Evolutionary conservation across 2,329 filamentous ascomycete species (phyloP).

Genomic region (Pseudopithomyces maydicus): DNA sequence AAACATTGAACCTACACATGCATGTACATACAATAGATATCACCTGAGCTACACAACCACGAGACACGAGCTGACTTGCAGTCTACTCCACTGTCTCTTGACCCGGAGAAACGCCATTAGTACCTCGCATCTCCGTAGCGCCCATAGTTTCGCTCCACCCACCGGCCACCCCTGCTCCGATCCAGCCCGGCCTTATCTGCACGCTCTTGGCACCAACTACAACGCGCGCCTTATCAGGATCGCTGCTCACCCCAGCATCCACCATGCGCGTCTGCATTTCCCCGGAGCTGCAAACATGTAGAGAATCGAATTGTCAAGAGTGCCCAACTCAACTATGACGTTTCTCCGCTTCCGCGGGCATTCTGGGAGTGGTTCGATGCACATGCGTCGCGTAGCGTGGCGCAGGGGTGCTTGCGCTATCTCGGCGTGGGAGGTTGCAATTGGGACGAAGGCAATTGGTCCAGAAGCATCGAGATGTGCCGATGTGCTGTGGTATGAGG

Average conservation of each 20-base stretch:
- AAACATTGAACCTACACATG: too few species aligned
- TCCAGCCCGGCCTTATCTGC: conserved; percentile 18
- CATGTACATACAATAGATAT: too few species aligned
- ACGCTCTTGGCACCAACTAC: conserved; percentile 21
- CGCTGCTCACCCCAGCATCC: conserved; percentile 11
- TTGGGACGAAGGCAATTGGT: not conserved
- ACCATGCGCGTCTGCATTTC: conserved; percentile 19
- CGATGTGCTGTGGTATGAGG: not conserved
- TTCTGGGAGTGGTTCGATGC: not conserved
- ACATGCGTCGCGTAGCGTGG: not conserved
- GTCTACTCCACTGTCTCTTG: not conserved
- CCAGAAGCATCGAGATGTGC: not conserved
- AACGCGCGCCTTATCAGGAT: conserved; percentile 26
- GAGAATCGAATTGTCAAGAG: conserved; percentile 1
- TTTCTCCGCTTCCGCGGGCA: conserved; percentile 9
- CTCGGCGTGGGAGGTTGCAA: not conserved
- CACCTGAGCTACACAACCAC: too few species aligned
- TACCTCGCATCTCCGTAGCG: not conserved
- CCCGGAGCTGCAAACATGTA: conserved; percentile 25
- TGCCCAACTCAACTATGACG: not conserved
- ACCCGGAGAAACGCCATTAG: conserved; percentile 13
- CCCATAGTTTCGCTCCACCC: not conserved
- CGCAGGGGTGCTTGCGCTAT: not conserved
- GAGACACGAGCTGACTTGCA: too few species aligned
- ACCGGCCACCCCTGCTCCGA: conserved; percentile 9